phyloP scores from a whole-genome alignment of 345 rosid species.

The Salix udensis region DNA sequence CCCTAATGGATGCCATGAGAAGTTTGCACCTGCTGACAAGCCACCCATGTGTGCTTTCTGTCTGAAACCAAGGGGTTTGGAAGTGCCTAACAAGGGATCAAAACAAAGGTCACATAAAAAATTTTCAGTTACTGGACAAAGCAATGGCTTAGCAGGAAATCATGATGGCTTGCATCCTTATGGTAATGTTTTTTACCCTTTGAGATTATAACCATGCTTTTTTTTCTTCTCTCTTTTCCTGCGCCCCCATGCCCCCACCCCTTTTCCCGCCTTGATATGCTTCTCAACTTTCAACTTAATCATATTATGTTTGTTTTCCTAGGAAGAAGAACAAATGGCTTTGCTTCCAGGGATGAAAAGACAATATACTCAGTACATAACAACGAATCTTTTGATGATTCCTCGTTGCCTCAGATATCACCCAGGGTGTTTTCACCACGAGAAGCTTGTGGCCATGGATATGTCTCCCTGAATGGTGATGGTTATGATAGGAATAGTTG shows the following conservation, averaged over 20 bases:
- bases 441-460: conserved; percentile 38
- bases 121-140: conserved; percentile 59
- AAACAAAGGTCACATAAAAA: conserved; percentile 82
- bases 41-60: conserved; percentile 96
- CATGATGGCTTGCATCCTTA: conserved; percentile 49
- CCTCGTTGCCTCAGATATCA: conserved; percentile 44
- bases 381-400: conserved; percentile 58
- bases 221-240: not conserved
- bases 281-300: conserved; percentile 4
- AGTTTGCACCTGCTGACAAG: conserved; percentile 51
- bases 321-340: conserved; percentile 76
- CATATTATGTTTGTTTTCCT: conserved; percentile 22
- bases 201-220: not conserved
- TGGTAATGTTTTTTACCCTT: conserved; percentile 27
- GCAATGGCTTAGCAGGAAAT: conserved; percentile 44
- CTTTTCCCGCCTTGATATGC: not conserved
- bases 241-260: not conserved
- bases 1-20: conserved; percentile 50
- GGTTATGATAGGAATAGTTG: conserved; percentile 44
- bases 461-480: conserved; percentile 41
- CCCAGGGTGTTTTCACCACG: conserved; percentile 36
- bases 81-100: conserved; percentile 79
- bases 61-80: conserved; percentile 94
- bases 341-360: conserved; percentile 68
- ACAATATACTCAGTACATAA: conserved; percentile 39